Conservation (phyloP, 495 filamentous ascomycete genomes). For the Xylaria venustula region DNA sequence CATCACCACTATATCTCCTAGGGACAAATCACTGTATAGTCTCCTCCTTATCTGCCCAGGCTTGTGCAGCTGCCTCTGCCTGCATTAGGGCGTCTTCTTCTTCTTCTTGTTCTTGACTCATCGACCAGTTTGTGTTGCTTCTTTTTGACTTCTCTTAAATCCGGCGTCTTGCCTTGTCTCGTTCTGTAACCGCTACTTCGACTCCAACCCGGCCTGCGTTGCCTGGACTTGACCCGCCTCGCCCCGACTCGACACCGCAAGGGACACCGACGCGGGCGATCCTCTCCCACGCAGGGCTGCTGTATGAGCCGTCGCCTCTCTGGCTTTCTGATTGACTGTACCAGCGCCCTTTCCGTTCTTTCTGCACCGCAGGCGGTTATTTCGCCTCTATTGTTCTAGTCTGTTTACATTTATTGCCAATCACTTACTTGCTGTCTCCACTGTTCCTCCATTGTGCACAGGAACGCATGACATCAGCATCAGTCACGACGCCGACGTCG, state of each 20-base stretch:
- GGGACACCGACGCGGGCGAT: background rate
- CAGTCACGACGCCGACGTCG: slow-evolving; percentile 31
- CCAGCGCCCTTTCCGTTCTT: slow-evolving; percentile 25
- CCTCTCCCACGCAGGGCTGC: background rate
- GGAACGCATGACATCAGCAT: slow-evolving; percentile 29
- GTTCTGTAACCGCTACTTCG: slow-evolving; percentile 10
- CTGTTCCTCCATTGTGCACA: slow-evolving; percentile 11
- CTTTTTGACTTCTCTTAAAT: slow-evolving; percentile 14
- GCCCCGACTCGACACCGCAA: slow-evolving; percentile 3
- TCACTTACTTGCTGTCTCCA: slow-evolving; percentile 19
- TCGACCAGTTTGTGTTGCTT: slow-evolving; percentile 17
- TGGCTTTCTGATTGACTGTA: slow-evolving; percentile 30
- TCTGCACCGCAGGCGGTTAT: slow-evolving; percentile 35
- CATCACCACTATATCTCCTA: slow-evolving; percentile 29
- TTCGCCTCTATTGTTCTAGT: slow-evolving; percentile 28
- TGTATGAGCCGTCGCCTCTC: slow-evolving; percentile 22
- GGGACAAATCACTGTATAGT: slow-evolving; percentile 15
- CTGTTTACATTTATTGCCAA: slow-evolving; percentile 17
- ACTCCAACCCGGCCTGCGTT: slow-evolving; percentile 13
- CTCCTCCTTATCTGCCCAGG: slow-evolving; percentile 1
- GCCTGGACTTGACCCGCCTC: slow-evolving; percentile 13
- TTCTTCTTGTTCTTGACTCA: slow-evolving; percentile 18
- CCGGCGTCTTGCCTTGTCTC: slow-evolving; percentile 14
- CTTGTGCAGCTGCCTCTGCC: slow-evolving; percentile 22
- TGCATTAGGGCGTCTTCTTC: slow-evolving; percentile 19